A percentile compares a stretch with the other conserved stretches of the same genome.
These are phyloP conservation scores for Tagetes patula DNA, from an alignment of 129 eudicot species.

Conservation along the genomic window DNA sequence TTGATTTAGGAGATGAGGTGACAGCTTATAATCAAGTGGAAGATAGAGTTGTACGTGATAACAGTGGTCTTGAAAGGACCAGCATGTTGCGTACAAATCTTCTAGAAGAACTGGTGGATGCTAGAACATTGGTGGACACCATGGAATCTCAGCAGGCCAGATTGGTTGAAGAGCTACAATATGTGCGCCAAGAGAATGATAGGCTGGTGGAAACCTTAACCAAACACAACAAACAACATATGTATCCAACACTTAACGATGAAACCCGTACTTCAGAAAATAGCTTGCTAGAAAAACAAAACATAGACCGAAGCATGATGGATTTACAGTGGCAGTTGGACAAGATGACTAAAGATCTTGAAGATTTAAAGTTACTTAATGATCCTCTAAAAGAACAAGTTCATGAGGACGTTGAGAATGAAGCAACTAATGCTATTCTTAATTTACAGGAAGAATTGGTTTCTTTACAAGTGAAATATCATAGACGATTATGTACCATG, in stretches of 20 bases:
- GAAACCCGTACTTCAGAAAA: conserved; percentile 27
- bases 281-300: conserved; percentile 21
- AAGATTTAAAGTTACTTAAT: conserved; percentile 45
- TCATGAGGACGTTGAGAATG: conserved; percentile 59
- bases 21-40: conserved; percentile 30
- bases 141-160: conserved; percentile 55
- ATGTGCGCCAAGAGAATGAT: conserved; percentile 50
- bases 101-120: conserved; percentile 49
- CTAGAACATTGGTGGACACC: conserved; percentile 48
- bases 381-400: conserved; percentile 46
- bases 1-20: conserved; percentile 35
- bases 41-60: conserved; percentile 29
- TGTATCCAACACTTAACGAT: conserved; percentile 18
- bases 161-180: conserved; percentile 51
- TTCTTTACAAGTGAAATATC: conserved; percentile 60
- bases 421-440: conserved; percentile 65
- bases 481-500: conserved; percentile 43
- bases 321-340: conserved; percentile 58
- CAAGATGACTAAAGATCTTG: conserved; percentile 54
- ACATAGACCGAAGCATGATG: conserved; percentile 27
- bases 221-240: conserved; percentile 33
- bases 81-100: conserved; percentile 24
- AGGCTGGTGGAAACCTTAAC: conserved; percentile 43
- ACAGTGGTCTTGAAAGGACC: conserved; percentile 30
- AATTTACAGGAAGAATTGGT: conserved; percentile 70